Conservation (phyloP, 2,329 filamentous ascomycete species). For the Pseudogymnoascus sp. region DNA sequence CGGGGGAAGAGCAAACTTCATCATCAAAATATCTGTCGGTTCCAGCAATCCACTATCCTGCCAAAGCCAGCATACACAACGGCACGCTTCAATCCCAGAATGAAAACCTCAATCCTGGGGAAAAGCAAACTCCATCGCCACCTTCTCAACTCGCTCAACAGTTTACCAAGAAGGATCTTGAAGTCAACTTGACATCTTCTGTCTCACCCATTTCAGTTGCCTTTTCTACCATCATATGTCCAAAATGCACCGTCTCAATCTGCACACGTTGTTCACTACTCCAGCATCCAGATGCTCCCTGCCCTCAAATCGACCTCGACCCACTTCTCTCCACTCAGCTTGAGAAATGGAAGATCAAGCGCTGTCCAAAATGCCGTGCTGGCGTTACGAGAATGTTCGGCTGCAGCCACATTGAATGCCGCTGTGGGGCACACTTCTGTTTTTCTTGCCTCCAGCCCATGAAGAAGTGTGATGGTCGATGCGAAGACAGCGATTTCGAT, state of each 20-base stretch:
- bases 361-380: conserved; percentile 40
- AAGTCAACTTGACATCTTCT: background rate
- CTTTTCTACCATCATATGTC: conserved; percentile 31
- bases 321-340: conserved; percentile 29
- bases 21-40: background rate
- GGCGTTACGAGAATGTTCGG: conserved; percentile 40
- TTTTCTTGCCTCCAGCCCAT: conserved; percentile 33
- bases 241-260: conserved; percentile 33
- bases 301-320: conserved; percentile 30
- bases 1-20: background rate
- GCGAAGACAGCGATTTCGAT: conserved; percentile 17
- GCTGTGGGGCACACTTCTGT: conserved; percentile 42
- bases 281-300: conserved; percentile 30
- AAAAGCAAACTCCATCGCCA: background rate
- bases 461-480: conserved; percentile 12
- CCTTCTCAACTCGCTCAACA: background rate
- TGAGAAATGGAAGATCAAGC: conserved; percentile 37
- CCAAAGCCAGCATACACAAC: no score
- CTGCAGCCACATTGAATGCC: conserved; percentile 39
- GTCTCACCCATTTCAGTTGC: background rate
- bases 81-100: background rate
- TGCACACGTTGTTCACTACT: conserved; percentile 36
- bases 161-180: background rate
- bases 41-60: no score
- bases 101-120: background rate